Evolutionary conservation across 1,284 basidiomycete species (phyloP).

Genomic region (Vanrija pseudolonga): DNA sequence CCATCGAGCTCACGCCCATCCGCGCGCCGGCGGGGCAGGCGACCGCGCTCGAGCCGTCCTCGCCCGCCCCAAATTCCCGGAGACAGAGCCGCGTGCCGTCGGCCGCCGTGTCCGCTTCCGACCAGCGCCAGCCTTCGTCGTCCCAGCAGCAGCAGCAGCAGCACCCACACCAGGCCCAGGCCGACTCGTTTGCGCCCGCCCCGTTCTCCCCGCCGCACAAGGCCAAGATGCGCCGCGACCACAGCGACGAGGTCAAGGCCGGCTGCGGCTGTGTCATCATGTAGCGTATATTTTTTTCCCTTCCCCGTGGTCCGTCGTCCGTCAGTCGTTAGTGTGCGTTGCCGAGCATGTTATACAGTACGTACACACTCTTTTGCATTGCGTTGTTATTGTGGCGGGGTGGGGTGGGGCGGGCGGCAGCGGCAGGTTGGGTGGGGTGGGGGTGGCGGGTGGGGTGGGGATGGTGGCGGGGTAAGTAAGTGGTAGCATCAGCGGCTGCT

Average conservation of each 20-base stretch:
- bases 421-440: too few species aligned
- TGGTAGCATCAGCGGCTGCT: too few species aligned
- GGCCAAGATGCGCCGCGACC: constrained; percentile 2
- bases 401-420: too few species aligned
- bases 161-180: background rate
- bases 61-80: background rate
- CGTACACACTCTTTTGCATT: too few species aligned
- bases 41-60: background rate
- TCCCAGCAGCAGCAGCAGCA: too few species aligned
- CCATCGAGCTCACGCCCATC: constrained; percentile 1
- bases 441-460: too few species aligned
- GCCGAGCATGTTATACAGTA: too few species aligned
- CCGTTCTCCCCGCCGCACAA: background rate
- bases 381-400: too few species aligned
- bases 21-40: background rate
- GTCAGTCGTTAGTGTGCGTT: too few species aligned
- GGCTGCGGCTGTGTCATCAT: constrained; percentile 17
- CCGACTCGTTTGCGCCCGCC: background rate
- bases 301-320: too few species aligned
- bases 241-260: constrained; percentile 14
- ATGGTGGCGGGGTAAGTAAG: too few species aligned
- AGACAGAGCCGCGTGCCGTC: constrained; percentile 1
- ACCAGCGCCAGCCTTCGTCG: background rate
- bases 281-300: constrained; percentile 5
- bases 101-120: background rate